Evolutionary conservation across 306 rosid species (phyloP).

Genomic region (Arachis hypogaea): DNA sequence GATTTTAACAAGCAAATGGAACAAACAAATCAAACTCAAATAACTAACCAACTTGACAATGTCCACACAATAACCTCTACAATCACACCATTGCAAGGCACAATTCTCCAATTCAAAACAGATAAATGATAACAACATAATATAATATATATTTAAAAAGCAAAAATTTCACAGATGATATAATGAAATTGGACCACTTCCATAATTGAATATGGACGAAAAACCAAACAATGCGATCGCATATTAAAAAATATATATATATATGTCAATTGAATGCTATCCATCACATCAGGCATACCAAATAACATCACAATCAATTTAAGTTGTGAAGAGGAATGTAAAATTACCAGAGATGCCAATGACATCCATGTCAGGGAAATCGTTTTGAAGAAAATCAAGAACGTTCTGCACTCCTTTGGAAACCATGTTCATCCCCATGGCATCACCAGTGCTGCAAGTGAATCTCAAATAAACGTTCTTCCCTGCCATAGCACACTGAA

Average conservation of each 20-base stretch:
- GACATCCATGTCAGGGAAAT: slow-evolving; percentile 81
- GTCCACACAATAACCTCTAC: neutral
- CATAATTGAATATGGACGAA: slow-evolving; percentile 7
- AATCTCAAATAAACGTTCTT: slow-evolving; percentile 67
- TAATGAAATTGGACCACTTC: slow-evolving; percentile 34
- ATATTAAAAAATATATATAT: neutral
- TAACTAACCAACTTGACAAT: slow-evolving; percentile 19
- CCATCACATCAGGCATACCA: slow-evolving; percentile 18
- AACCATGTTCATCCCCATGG: slow-evolving; percentile 94
- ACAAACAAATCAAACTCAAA: slow-evolving; percentile 33
- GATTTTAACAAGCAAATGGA: slow-evolving; percentile 16
- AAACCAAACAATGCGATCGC: neutral
- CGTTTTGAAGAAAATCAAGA: slow-evolving; percentile 69
- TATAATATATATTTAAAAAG: neutral
- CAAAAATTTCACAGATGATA: neutral
- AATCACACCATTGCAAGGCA: slow-evolving; percentile 1
- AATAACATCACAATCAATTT: slow-evolving; percentile 10
- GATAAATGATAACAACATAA: neutral
- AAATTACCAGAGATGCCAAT: slow-evolving; percentile 77
- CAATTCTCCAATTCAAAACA: slow-evolving; percentile 16
- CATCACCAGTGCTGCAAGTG: slow-evolving; percentile 80
- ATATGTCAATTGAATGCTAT: neutral
- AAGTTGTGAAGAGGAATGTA: slow-evolving; percentile 15
- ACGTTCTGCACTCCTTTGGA: slow-evolving; percentile 85
- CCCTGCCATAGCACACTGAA: slow-evolving; percentile 67